Evolutionary conservation across 2,329 filamentous ascomycete genomes (phyloP), one percentile per base, ranked within the genome.

Genomic region (Orbilia blumenaviensis): DNA sequence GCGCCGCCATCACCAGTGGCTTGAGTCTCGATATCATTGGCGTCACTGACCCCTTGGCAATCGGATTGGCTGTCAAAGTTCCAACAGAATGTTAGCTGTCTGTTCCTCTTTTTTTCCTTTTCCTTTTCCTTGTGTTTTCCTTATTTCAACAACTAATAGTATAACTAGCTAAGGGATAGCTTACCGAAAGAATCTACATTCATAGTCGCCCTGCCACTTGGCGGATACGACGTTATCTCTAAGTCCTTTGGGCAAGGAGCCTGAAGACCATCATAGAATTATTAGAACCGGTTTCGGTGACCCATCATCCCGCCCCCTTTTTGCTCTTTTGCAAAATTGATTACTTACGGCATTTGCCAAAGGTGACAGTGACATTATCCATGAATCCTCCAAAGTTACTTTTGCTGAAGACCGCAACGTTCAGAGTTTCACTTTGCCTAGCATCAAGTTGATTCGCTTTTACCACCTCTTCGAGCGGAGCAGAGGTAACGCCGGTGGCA

Each of bases 211-310:
- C 1, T 4, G 12, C 16, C 5, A n/a, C 2, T 10, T 8, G 54
- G 54, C 54, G 54, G 54, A 60, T 42, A 23, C 16, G 32, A 60
- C 23, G 54, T 60, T 60, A 16, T 60, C 54, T 16, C 18, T 60
- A 14, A 60, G 6, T n/a, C 54, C 54, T 16, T 25, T 41, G 14
- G 54, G 54, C 32, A 60, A 41, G 5, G 29, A 23, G 16, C 32
- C 54, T 60, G 14, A 38, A 60, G 14, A 18, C 10, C 3, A 27
- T 25, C n/a, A 38, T 21, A 6, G 27, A 1, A 8, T 25, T 41
- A 18, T 60, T 25, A 60, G 36, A 23, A 34, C 32, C 6, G 14
- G 8, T 16, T 38, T 38, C 32, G 12, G 34, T 16, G 7, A 56
- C 27, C n/a, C 29, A n/a, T n/a, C n/a, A n/a, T n/a, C 25, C 10